Evolutionary conservation across 2,329 filamentous ascomycete species (phyloP).

Genomic region (Talaromyces sp.): DNA sequence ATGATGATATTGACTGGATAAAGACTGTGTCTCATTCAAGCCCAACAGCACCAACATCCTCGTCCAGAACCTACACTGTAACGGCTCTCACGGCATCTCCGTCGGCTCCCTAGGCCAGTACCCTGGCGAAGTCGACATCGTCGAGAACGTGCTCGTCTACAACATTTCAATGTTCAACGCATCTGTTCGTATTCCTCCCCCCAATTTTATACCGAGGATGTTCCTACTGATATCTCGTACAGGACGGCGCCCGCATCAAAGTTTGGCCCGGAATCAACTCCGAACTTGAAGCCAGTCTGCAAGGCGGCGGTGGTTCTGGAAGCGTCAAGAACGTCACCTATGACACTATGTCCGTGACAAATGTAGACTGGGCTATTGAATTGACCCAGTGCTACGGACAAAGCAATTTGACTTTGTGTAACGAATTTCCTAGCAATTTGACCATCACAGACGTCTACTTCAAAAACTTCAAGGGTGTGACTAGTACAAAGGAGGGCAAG

Average conservation of each 20-base stretch:
- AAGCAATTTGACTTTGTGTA: conserved; percentile 60
- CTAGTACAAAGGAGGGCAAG: conserved; percentile 45
- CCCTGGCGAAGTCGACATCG: conserved; percentile 60
- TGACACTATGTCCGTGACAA: conserved; percentile 57
- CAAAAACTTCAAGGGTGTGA: conserved; percentile 56
- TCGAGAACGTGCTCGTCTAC: conserved; percentile 65
- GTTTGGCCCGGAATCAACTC: conserved; percentile 63
- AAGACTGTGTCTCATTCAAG: conserved; percentile 70
- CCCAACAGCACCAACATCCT: conserved; percentile 68
- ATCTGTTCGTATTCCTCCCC: conserved; percentile 33
- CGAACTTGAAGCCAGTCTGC: conserved; percentile 57
- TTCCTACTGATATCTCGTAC: conserved; percentile 27
- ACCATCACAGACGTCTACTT: conserved; percentile 28
- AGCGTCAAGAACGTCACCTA: conserved; percentile 66
- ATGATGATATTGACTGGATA: conserved; percentile 6
- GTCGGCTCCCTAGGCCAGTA: conserved; percentile 72
- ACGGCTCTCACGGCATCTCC: conserved; percentile 68
- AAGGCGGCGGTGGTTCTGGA: conserved; percentile 63
- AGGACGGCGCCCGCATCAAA: conserved; percentile 69
- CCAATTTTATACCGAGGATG: conserved; percentile 30
- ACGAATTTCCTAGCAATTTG: conserved; percentile 46
- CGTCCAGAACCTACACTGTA: conserved; percentile 65
- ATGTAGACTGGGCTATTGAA: conserved; percentile 64
- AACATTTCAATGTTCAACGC: conserved; percentile 60
- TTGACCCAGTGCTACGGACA: conserved; percentile 66